Percentiles rank a stretch among this genome's conserved stretches.
These are phyloP conservation scores for Stentor roeselii DNA, from an alignment of 73 alveolate genomes.

Conservation along the genomic window DNA sequence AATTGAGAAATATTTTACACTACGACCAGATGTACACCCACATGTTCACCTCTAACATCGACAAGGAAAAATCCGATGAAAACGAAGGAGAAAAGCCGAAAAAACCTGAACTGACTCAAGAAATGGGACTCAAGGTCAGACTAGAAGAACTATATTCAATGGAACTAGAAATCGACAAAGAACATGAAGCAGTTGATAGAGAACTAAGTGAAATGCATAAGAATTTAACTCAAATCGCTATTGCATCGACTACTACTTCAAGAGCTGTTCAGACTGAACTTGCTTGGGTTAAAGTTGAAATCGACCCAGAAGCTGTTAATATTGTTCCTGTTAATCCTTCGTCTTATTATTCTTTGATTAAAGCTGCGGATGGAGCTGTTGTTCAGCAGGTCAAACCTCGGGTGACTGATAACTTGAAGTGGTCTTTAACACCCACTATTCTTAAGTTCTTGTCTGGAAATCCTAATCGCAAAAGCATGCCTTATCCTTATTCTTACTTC, in stretches of 20 bases:
- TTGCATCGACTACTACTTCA: slow-evolving; percentile 28
- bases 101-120: slow-evolving; percentile 27
- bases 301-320: neutral
- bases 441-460: neutral
- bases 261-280: slow-evolving; percentile 43
- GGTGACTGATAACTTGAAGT: neutral
- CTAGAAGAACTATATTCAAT: slow-evolving; percentile 41
- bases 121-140: slow-evolving; percentile 31
- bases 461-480: neutral
- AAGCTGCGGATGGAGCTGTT: neutral
- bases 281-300: slow-evolving; percentile 42
- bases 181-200: slow-evolving; percentile 33
- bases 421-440: slow-evolving; percentile 5
- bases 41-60: slow-evolving; percentile 30
- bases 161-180: slow-evolving; percentile 44
- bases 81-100: slow-evolving; percentile 46
- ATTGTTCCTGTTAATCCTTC: neutral
- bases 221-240: slow-evolving; percentile 38
- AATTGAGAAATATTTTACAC: slow-evolving; percentile 42
- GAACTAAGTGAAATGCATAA: slow-evolving; percentile 51
- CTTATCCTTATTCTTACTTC: slow-evolving; percentile 33
- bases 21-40: slow-evolving; percentile 49
- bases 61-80: slow-evolving; percentile 13
- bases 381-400: neutral
- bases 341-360: neutral